These are phyloP conservation scores for Chrysochromulina parva DNA, from an alignment of 78 protist species.

Conservation along the genomic window DNA sequence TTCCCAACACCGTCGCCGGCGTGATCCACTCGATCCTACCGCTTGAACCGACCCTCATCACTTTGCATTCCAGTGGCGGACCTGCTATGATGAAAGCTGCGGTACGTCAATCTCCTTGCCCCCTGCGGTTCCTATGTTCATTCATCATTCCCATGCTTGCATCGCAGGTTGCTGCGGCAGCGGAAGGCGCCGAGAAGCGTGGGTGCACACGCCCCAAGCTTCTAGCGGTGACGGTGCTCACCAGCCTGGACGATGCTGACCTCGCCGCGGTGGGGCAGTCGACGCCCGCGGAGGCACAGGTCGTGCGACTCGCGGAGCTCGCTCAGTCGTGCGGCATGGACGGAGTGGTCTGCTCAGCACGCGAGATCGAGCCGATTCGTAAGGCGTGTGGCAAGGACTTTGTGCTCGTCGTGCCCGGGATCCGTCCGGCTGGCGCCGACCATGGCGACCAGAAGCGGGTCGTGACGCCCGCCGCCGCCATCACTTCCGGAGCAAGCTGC, in stretches of 20 bases:
- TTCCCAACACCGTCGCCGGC: conserved; percentile 29
- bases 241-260: not conserved
- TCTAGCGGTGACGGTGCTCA: conserved; percentile 2
- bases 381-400: not conserved
- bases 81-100: not conserved
- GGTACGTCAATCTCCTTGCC: not conserved
- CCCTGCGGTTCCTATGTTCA: too few species aligned
- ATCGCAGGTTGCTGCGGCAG: not conserved
- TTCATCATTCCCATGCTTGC: too few species aligned
- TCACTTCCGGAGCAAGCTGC: not conserved
- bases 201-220: not conserved
- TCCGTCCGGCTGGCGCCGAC: conserved; percentile 6
- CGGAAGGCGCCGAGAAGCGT: not conserved
- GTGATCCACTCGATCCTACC: not conserved
- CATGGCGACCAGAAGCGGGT: conserved; percentile 3
- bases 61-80: not conserved
- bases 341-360: conserved; percentile 22
- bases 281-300: not conserved
- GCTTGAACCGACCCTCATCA: not conserved
- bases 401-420: not conserved
- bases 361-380: not conserved
- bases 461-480: not conserved
- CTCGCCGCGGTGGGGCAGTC: not conserved
- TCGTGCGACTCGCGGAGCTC: conserved; percentile 8
- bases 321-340: not conserved